Conservation (phyloP, 2,329 filamentous ascomycete genomes). For the Chrysosporium keratinophilum region DNA sequence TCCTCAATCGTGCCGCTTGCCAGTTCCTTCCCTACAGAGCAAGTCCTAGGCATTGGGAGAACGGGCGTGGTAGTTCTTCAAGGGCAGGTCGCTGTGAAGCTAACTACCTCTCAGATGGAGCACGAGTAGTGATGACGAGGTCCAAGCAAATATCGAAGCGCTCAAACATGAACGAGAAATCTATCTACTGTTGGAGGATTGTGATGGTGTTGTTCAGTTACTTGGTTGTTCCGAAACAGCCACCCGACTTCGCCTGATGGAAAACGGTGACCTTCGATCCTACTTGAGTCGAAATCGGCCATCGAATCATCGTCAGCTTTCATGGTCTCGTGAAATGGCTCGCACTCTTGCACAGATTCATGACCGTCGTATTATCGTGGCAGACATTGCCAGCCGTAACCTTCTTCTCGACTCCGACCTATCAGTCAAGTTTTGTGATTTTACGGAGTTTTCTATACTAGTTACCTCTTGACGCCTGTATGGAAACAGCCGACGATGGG, state of each 20-base stretch:
- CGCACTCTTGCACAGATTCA: neutral
- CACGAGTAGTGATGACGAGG: slow-evolving; percentile 5
- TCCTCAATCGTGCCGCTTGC: neutral
- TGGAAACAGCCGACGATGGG: slow-evolving; percentile 22
- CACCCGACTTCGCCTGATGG: slow-evolving; percentile 18
- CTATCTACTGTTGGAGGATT: slow-evolving; percentile 6
- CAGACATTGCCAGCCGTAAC: slow-evolving; percentile 17
- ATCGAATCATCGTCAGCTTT: slow-evolving; percentile 18
- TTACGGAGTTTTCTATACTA: slow-evolving; percentile 5
- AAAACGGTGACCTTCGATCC: slow-evolving; percentile 22
- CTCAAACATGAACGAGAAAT: slow-evolving; percentile 9
- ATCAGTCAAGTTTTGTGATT: slow-evolving; percentile 5
- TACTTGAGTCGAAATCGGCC: slow-evolving; percentile 18
- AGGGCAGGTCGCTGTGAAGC: slow-evolving; percentile 6
- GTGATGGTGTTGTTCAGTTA: slow-evolving; percentile 9
- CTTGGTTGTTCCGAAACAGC: slow-evolving; percentile 3
- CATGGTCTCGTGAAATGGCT: slow-evolving; percentile 12
- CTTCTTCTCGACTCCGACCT: slow-evolving; percentile 22
- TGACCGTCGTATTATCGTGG: neutral
- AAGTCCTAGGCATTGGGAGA: slow-evolving; percentile 12
- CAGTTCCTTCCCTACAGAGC: slow-evolving; percentile 1
- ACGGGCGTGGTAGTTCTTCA: slow-evolving; percentile 10
- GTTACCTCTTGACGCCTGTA: slow-evolving; percentile 17
- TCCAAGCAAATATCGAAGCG: slow-evolving; percentile 2
- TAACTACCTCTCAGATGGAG: slow-evolving; percentile 5